Evolutionary conservation across 768 basidiomycete species (phyloP).

Genomic region (Leccinum olivaceopallidum): DNA sequence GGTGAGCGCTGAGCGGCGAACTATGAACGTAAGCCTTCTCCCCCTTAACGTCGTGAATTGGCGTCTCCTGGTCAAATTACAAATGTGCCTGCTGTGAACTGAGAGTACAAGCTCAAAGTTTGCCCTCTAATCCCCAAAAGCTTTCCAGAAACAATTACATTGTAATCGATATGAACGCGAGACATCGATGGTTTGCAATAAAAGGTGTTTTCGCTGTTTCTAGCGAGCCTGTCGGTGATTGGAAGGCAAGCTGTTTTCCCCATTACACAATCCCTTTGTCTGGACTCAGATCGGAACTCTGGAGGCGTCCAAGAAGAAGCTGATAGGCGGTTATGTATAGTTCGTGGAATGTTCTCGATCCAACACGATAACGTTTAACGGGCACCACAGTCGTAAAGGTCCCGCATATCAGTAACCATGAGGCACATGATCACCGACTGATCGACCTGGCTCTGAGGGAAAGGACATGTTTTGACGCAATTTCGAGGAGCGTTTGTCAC

Average conservation of each 20-base stretch:
- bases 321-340: background rate
- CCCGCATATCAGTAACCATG: background rate
- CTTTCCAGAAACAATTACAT: slow-evolving; percentile 48
- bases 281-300: background rate
- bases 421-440: background rate
- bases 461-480: background rate
- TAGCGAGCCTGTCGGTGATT: slow-evolving; percentile 15
- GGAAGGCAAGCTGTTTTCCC: slow-evolving; percentile 9
- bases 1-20: slow-evolving; percentile 1
- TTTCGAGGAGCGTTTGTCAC: background rate
- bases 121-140: slow-evolving; percentile 17
- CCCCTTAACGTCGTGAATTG: slow-evolving; percentile 10
- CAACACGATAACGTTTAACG: background rate
- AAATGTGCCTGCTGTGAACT: slow-evolving; percentile 20
- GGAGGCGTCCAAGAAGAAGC: background rate
- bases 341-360: background rate
- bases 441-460: background rate
- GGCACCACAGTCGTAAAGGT: background rate
- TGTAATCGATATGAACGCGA: slow-evolving; percentile 39
- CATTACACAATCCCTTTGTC: slow-evolving; percentile 12
- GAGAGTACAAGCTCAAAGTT: background rate
- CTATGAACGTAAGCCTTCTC: slow-evolving; percentile 10
- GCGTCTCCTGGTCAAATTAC: background rate
- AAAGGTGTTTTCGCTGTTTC: background rate
- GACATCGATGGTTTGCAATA: slow-evolving; percentile 22